Percentiles rank a stretch among this genome's conserved stretches.
These are phyloP conservation scores for Apiotrichum gracile DNA, from an alignment of 1,284 basidiomycete species.

Conservation along the genomic window DNA sequence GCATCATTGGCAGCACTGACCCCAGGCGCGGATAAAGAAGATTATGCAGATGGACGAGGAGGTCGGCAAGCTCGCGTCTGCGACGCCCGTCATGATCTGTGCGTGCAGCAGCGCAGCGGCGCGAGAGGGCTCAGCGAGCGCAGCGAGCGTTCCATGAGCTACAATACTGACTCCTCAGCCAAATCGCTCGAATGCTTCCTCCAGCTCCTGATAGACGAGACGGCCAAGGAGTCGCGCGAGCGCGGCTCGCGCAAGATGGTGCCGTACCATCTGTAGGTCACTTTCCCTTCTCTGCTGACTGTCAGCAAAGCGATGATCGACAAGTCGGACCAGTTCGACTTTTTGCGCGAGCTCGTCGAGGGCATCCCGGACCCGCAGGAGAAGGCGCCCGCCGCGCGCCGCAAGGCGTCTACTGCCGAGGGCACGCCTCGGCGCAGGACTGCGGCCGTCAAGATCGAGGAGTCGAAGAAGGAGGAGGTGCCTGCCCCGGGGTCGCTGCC, in stretches of 20 bases:
- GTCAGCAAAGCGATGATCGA: slow-evolving; percentile 88
- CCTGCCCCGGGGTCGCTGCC: slow-evolving; percentile 19
- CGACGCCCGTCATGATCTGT: slow-evolving; percentile 97
- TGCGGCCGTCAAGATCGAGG: neutral
- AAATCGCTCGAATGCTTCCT: slow-evolving; percentile 96
- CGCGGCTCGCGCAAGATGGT: slow-evolving; percentile 87
- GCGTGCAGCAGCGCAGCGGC: too few relatives aligned
- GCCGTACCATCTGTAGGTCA: slow-evolving; percentile 81
- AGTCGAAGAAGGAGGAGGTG: slow-evolving; percentile 18
- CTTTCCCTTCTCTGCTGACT: neutral
- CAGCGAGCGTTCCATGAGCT: too few relatives aligned
- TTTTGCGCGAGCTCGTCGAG: slow-evolving; percentile 91
- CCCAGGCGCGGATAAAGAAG: slow-evolving; percentile 88
- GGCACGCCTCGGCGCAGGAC: neutral
- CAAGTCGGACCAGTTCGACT: slow-evolving; percentile 84
- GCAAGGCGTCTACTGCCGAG: slow-evolving; percentile 7
- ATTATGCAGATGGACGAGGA: slow-evolving; percentile 99
- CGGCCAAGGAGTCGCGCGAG: slow-evolving; percentile 71
- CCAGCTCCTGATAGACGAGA: slow-evolving; percentile 74
- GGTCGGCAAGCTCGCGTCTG: slow-evolving; percentile 96
- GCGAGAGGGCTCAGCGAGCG: too few relatives aligned
- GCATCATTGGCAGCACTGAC: neutral
- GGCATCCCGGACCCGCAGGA: slow-evolving; percentile 75
- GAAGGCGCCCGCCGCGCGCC: slow-evolving; percentile 5
- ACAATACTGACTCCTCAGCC: slow-evolving; percentile 53